Evolutionary conservation across 2,329 filamentous ascomycete genomes (phyloP).

Genomic region (Monosporascus sp.): DNA sequence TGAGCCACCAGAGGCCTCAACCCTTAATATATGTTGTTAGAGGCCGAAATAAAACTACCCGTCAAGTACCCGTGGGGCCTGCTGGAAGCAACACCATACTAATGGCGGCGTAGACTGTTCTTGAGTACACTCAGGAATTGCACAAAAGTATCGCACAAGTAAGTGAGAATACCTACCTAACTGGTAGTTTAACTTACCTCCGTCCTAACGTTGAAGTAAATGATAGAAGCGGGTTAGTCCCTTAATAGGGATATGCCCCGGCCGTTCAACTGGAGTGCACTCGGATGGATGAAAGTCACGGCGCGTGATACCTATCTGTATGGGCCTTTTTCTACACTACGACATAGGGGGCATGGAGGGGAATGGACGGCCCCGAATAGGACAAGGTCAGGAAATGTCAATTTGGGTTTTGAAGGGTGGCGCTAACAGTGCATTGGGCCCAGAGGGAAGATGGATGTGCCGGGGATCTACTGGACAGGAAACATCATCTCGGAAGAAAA

Average conservation of each 20-base stretch:
- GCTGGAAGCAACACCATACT: no score
- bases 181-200: no score
- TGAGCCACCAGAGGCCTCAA: background rate
- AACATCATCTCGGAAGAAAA: no score
- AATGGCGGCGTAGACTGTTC: no score
- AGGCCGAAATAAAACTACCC: no score
- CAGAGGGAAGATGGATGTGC: background rate
- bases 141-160: no score
- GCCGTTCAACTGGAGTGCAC: background rate
- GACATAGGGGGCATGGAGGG: no score
- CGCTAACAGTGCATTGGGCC: background rate
- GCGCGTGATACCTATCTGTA: background rate
- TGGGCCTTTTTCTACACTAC: background rate
- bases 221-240: background rate
- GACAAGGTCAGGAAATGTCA: background rate
- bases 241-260: background rate
- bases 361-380: background rate
- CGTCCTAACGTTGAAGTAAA: no score
- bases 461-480: background rate
- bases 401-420: background rate
- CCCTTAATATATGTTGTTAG: background rate
- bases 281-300: background rate
- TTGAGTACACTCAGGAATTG: no score
- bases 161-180: no score
- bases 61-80: no score